Evolutionary conservation across 129 eudicot species (phyloP).

Genomic region (Glebionis coronaria): DNA sequence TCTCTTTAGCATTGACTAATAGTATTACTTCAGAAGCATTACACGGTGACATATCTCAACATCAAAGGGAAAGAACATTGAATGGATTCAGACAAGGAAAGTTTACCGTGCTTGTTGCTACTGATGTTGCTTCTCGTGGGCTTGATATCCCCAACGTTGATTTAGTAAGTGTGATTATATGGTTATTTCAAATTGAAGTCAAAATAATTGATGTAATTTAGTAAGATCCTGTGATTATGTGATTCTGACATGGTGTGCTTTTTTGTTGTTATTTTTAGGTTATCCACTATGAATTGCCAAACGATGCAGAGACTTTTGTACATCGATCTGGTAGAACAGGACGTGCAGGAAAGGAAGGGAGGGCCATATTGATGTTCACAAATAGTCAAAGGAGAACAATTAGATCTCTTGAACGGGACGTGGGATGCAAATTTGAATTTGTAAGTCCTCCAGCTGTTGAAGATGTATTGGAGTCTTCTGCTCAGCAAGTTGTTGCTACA

Average conservation of each 20-base stretch:
- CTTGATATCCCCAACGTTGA: constrained; percentile 98
- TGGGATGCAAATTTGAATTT: constrained; percentile 82
- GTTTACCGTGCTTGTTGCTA: constrained; percentile 95
- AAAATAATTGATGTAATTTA: background rate
- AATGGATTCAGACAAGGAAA: constrained; percentile 95
- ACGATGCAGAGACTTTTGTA: constrained; percentile 94
- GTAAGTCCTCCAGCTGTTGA: constrained; percentile 69
- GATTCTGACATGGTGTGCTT: constrained; percentile 2
- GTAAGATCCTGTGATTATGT: background rate
- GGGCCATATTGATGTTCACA: constrained; percentile 80
- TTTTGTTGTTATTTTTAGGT: constrained; percentile 37
- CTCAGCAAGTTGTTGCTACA: constrained; percentile 87
- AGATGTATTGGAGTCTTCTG: constrained; percentile 85
- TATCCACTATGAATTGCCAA: constrained; percentile 90
- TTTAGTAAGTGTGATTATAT: constrained; percentile 52
- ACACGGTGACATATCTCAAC: constrained; percentile 98
- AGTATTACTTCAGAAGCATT: constrained; percentile 96
- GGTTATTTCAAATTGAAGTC: too few species aligned
- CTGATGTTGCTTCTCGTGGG: constrained; percentile 98
- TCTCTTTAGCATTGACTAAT: constrained; percentile 69
- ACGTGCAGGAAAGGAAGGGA: constrained; percentile 94
- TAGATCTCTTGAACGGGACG: constrained; percentile 79
- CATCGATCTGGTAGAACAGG: constrained; percentile 99
- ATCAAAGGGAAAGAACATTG: constrained; percentile 89
- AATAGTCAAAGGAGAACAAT: constrained; percentile 79